Evolutionary conservation across 2,329 filamentous ascomycete genomes (phyloP).

Genomic region (Epichloe sylvatica): DNA sequence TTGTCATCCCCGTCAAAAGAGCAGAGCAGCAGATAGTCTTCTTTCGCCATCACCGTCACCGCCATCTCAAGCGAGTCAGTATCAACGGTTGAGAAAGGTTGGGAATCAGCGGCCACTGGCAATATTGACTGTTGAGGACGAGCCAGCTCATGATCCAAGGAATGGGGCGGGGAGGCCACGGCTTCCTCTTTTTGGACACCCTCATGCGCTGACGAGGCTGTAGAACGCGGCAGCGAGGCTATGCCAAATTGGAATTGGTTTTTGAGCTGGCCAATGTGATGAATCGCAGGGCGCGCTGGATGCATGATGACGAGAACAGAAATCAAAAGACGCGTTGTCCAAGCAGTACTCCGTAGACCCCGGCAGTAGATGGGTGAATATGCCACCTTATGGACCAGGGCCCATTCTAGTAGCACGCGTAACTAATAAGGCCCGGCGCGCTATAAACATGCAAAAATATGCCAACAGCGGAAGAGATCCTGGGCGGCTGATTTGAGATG

Average conservation of each 20-base stretch:
- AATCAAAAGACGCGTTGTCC: neutral
- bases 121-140: neutral
- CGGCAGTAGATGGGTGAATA: neutral
- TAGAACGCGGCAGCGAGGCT: neutral
- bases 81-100: neutral
- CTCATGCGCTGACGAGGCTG: neutral
- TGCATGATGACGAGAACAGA: slow-evolving; percentile 7
- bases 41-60: neutral
- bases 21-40: neutral
- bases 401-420: neutral
- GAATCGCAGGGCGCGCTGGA: neutral
- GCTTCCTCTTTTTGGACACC: slow-evolving; percentile 1
- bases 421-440: neutral
- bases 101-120: slow-evolving; percentile 1
- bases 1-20: neutral
- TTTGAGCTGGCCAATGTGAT: slow-evolving; percentile 1
- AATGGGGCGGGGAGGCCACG: neutral
- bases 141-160: slow-evolving; percentile 1
- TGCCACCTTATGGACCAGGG: neutral
- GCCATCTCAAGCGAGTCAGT: neutral
- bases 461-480: neutral
- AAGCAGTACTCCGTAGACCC: neutral
- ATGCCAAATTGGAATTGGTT: neutral
- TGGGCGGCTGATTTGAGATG: neutral
- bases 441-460: neutral